Conservation (phyloP, 345 rosid species). For the Mallotus nudiflorus region DNA sequence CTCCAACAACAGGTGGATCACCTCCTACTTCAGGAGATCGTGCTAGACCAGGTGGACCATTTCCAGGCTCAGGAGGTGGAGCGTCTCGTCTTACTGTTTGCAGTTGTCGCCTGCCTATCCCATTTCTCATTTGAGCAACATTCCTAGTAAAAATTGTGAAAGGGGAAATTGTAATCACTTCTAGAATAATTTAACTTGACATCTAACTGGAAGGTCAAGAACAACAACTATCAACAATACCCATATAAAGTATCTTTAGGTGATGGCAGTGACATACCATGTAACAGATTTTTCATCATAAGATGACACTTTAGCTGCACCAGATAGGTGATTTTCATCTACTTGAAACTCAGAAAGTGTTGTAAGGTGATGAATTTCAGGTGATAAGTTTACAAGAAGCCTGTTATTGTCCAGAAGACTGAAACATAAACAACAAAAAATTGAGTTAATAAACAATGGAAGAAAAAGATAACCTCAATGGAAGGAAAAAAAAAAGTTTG, state of each 20-base stretch:
- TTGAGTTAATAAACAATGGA: background rate
- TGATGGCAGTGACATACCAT: constrained; percentile 25
- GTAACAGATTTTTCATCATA: constrained; percentile 30
- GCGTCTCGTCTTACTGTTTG: background rate
- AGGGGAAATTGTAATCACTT: background rate
- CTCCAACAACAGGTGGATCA: constrained; percentile 15
- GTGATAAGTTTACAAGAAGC: constrained; percentile 40
- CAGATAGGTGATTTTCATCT: constrained; percentile 32
- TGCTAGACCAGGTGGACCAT: constrained; percentile 20
- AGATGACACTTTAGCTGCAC: constrained; percentile 15
- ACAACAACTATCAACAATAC: background rate
- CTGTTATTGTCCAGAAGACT: constrained; percentile 56
- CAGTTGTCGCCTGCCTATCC: constrained; percentile 42
- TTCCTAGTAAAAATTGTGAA: constrained; percentile 32
- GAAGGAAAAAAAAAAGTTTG: background rate
- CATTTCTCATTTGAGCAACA: constrained; percentile 27
- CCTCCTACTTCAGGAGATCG: constrained; percentile 36
- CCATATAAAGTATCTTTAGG: no score
- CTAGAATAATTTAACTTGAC: no score
- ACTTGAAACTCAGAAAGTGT: constrained; percentile 44
- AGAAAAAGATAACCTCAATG: background rate
- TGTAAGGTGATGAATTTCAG: constrained; percentile 41
- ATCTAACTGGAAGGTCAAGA: background rate
- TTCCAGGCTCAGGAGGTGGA: constrained; percentile 12
- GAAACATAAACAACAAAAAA: constrained; percentile 10